A percentile compares a stretch with the other conserved stretches of the same genome.
Conservation (phyloP, 495 filamentous ascomycete species). For the Schizothecium vesticola region DNA sequence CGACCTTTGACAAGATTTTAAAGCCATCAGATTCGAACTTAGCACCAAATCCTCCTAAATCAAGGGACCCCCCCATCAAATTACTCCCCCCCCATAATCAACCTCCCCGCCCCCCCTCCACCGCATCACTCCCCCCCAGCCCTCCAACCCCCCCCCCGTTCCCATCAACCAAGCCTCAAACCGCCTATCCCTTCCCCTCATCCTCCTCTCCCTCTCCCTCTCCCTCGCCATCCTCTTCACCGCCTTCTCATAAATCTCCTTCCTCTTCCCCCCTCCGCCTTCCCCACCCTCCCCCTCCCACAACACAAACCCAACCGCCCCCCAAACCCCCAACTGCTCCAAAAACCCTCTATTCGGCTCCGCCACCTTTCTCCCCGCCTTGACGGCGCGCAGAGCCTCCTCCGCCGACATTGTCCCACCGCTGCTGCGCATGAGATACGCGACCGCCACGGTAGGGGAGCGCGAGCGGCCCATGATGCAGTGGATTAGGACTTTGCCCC, state of each 20-base stretch:
- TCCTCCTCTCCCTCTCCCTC: background rate
- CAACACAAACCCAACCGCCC: slow-evolving; percentile 10
- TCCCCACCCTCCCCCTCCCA: slow-evolving; percentile 10
- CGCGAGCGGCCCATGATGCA: slow-evolving; percentile 6
- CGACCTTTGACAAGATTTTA: no score
- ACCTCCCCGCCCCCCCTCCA: no score
- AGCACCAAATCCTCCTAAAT: no score
- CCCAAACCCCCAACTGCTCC: slow-evolving; percentile 18
- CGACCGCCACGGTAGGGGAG: slow-evolving; percentile 5
- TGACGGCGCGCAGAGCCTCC: background rate
- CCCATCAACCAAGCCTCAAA: background rate
- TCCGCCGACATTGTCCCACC: background rate
- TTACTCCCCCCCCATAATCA: no score
- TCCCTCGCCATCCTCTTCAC: background rate
- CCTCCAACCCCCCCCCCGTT: no score
- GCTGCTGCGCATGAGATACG: slow-evolving; percentile 15
- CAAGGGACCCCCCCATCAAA: no score
- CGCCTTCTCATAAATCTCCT: slow-evolving; percentile 12
- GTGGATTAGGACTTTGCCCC: slow-evolving; percentile 14
- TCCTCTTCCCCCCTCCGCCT: background rate
- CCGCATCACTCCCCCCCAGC: no score
- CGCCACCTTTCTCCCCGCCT: background rate
- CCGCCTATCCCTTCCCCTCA: background rate
- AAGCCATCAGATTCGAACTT: no score
- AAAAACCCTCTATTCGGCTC: slow-evolving; percentile 10